Evolutionary conservation across 2,329 filamentous ascomycete species (phyloP).

Genomic region (Botrytis pseudocinerea): DNA sequence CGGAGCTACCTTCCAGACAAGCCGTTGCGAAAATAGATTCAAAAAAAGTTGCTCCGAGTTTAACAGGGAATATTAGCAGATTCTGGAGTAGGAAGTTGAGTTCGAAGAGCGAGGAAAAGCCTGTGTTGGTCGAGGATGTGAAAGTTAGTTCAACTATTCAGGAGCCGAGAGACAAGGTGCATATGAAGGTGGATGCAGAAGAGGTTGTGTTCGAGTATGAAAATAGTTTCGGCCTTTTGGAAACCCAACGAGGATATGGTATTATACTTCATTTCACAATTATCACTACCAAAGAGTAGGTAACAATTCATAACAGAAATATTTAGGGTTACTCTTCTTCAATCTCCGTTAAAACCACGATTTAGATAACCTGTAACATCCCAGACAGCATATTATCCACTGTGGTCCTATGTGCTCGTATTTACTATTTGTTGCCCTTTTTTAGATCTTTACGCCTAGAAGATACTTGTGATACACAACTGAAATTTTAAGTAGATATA

Average conservation of each 20-base stretch:
- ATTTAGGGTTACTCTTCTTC: too few relatives aligned
- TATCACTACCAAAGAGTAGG: background rate
- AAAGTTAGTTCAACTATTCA: background rate
- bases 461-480: too few relatives aligned
- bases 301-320: background rate
- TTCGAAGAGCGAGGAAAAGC: conserved; percentile 2
- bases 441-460: too few relatives aligned
- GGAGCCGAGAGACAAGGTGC: conserved; percentile 27
- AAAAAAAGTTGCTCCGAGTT: background rate
- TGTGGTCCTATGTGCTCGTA: too few relatives aligned
- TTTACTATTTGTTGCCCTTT: too few relatives aligned
- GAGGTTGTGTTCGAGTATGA: conserved; percentile 64
- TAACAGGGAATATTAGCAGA: background rate
- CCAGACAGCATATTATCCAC: too few relatives aligned
- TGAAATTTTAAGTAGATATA: too few relatives aligned
- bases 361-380: too few relatives aligned
- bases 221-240: conserved; percentile 65
- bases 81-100: conserved; percentile 33
- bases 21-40: conserved; percentile 15
- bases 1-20: conserved; percentile 26
- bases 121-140: conserved; percentile 15
- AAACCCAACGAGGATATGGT: conserved; percentile 35
- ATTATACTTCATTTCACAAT: conserved; percentile 35
- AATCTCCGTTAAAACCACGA: too few relatives aligned
- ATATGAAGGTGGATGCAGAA: conserved; percentile 36